These are phyloP conservation scores for Jatropha podagrica DNA, from an alignment of 441 rosid species.

Conservation along the genomic window DNA sequence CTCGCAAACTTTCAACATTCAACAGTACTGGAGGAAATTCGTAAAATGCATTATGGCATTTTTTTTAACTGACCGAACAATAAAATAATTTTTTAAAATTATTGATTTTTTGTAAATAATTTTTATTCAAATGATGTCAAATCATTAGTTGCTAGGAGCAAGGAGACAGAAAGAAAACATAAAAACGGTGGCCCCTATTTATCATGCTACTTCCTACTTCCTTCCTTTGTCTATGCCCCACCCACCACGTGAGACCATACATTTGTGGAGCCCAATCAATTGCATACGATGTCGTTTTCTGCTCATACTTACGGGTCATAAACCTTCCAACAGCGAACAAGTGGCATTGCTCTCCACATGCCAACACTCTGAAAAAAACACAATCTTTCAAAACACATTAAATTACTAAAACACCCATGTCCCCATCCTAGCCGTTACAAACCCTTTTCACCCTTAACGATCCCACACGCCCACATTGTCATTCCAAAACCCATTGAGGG, in stretches of 20 bases:
- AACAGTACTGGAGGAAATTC: too few relatives aligned
- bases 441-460: conserved; percentile 23
- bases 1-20: too few relatives aligned
- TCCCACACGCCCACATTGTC: conserved; percentile 17
- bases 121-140: too few relatives aligned
- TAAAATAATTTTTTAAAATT: too few relatives aligned
- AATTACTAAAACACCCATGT: conserved; percentile 41
- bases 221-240: background rate
- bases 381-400: background rate
- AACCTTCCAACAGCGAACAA: conserved; percentile 13
- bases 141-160: background rate
- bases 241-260: background rate
- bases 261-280: background rate
- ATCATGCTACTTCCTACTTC: background rate
- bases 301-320: background rate
- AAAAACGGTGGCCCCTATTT: background rate
- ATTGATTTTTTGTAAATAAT: too few relatives aligned
- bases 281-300: conserved; percentile 11
- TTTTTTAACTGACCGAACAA: too few relatives aligned
- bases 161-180: background rate
- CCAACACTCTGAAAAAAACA: conserved; percentile 10
- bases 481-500: conserved; percentile 33
- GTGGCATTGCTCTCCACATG: conserved; percentile 29
- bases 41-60: too few relatives aligned
- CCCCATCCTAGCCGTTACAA: conserved; percentile 73